These are phyloP conservation scores for Neurospora sp. DNA, from an alignment of 495 filamentous ascomycete species.

Conservation along the genomic window DNA sequence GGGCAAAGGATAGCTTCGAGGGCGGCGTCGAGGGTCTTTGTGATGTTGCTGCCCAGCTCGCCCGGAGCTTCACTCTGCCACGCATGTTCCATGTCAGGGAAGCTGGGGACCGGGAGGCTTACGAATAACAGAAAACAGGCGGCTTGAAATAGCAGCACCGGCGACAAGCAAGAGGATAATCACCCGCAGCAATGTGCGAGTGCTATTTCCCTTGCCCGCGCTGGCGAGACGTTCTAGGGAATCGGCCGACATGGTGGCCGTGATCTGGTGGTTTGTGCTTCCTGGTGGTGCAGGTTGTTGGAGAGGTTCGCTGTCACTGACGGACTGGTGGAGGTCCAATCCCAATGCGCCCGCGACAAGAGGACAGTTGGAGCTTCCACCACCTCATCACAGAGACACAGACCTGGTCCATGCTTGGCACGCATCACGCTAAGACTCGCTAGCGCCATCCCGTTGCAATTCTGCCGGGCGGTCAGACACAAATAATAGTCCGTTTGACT, in stretches of 20 bases:
- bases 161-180: slow-evolving; percentile 91
- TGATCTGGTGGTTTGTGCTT: slow-evolving; percentile 16
- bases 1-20: background rate
- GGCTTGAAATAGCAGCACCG: slow-evolving; percentile 83
- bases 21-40: background rate
- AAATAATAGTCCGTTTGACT: background rate
- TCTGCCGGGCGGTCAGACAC: slow-evolving; percentile 11
- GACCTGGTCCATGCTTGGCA: slow-evolving; percentile 15
- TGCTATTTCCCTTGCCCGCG: slow-evolving; percentile 48
- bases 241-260: slow-evolving; percentile 31
- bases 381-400: background rate
- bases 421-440: slow-evolving; percentile 7
- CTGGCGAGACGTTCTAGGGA: slow-evolving; percentile 29
- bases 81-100: background rate
- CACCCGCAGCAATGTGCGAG: slow-evolving; percentile 77
- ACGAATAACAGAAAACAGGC: slow-evolving; percentile 97
- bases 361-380: slow-evolving; percentile 36
- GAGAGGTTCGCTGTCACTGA: slow-evolving; percentile 7
- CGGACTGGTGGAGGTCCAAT: background rate
- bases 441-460: slow-evolving; percentile 4
- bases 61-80: background rate
- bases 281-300: slow-evolving; percentile 15
- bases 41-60: background rate
- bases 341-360: slow-evolving; percentile 7
- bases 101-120: slow-evolving; percentile 30